phyloP scores from a whole-genome alignment of 2,329 filamentous ascomycete genomes.

The Exophiala mesophila region DNA sequence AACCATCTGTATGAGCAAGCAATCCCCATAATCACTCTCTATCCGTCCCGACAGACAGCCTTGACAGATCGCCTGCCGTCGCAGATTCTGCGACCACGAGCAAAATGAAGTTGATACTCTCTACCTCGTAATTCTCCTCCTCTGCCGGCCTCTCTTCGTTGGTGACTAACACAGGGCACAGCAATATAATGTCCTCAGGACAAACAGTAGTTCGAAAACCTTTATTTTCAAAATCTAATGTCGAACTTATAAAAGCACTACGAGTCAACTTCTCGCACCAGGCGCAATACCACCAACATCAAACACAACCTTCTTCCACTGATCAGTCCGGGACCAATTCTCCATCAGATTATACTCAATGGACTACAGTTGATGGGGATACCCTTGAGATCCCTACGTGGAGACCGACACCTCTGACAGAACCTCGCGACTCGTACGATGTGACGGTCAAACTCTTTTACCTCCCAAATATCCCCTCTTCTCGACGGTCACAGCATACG shows the following conservation, averaged over 20 bases:
- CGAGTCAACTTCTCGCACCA: constrained; percentile 66
- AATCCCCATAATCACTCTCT: too few relatives aligned
- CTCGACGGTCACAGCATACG: constrained; percentile 64
- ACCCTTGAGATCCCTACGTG: constrained; percentile 73
- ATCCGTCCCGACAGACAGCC: too few relatives aligned
- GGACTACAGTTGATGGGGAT: constrained; percentile 62
- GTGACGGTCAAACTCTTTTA: constrained; percentile 96
- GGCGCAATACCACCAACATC: constrained; percentile 50
- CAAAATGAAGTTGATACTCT: constrained; percentile 77
- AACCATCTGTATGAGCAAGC: too few relatives aligned
- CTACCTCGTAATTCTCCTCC: constrained; percentile 64
- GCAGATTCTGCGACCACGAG: neutral
- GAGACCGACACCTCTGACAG: constrained; percentile 66
- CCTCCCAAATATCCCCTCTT: constrained; percentile 64
- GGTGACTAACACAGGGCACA: constrained; percentile 28
- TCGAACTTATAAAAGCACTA: constrained; percentile 84
- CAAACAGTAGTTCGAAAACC: constrained; percentile 79
- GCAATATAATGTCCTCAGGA: constrained; percentile 80
- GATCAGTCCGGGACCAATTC: constrained; percentile 30
- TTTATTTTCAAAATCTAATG: constrained; percentile 76
- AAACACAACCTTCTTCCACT: constrained; percentile 20
- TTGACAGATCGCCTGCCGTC: too few relatives aligned
- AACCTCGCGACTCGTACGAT: constrained; percentile 82
- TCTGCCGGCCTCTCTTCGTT: constrained; percentile 2
- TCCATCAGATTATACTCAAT: constrained; percentile 39